Base-by-base conservation (phyloP, 345 rosid genomes). In the Kandelia obovata region DNA sequence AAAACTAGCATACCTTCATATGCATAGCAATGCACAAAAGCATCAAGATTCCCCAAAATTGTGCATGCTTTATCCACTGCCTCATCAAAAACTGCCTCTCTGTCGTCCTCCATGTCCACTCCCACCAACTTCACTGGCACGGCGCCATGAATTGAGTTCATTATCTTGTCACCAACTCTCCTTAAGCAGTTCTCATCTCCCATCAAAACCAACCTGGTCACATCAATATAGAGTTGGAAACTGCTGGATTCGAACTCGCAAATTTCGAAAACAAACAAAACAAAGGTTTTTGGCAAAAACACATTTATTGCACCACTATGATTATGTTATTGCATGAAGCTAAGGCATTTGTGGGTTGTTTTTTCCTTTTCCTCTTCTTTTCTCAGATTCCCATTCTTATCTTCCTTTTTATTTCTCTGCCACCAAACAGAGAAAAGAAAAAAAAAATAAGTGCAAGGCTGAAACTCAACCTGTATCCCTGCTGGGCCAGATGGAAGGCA, bases 51-150 rank as follows among this genome's bases (percentile, higher is more conserved):
- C 55, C 95, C 95, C 63, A 88, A 49, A 68, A 81, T 55, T 37
- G 64, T 46, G 67, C 84, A 86, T 5, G 97, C 96, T 77, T 82
- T 83, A 2, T 83, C 85, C 37, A 96, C 98, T n/a, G 99, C 96
- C 26, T 66, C 90, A 61, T 78, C 77, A 69, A 90, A 89, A 66
- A 71, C 79, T 52, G 70, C 83, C 56, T 92, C 89, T 46, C 57
- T 72, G 32, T 89, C 94, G 55, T 85, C 89, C 80, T 90, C 99
- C 96, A 90, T 86, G 73, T 90, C 86, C 76, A 89, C 20, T 3
- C 80, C 91, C 20, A 92, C 85, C 26, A 90, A 77, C 64, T 88
- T 93, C 47, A 84, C 83, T 0, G 85, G 74, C 47, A 65, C 62
- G 53, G 56, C 66, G 37, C 71, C 83, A 2, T 77, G 71, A 32